phyloP scores from a whole-genome alignment of 345 rosid genomes.

The Salix udensis region DNA sequence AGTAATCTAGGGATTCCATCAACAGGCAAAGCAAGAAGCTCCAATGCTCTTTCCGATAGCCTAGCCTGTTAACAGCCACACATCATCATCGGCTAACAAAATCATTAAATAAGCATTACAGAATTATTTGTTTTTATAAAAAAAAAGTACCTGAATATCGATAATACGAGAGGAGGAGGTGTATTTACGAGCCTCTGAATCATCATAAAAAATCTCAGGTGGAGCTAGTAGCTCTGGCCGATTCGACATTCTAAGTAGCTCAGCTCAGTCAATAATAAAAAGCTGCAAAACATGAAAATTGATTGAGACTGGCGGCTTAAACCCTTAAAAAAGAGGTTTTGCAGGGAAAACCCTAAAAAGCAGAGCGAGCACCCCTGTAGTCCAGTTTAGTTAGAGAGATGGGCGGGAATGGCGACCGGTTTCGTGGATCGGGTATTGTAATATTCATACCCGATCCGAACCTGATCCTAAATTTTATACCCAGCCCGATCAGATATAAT shows the following conservation, averaged over 20 bases:
- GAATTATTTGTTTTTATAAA: neutral
- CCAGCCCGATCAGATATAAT: too few relatives aligned
- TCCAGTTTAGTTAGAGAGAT: neutral
- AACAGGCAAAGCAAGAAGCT: constrained; percentile 84
- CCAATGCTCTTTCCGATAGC: constrained; percentile 89
- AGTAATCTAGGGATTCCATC: constrained; percentile 78
- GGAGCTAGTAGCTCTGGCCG: constrained; percentile 84
- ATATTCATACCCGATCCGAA: too few relatives aligned
- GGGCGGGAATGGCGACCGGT: too few relatives aligned
- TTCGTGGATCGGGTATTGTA: too few relatives aligned
- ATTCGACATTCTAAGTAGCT: constrained; percentile 44
- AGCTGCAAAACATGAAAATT: neutral
- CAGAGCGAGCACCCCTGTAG: neutral
- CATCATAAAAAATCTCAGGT: constrained; percentile 92
- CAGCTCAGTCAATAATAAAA: too few relatives aligned
- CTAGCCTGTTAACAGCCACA: constrained; percentile 40
- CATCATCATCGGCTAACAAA: neutral
- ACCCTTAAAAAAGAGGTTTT: neutral
- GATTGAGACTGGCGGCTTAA: neutral
- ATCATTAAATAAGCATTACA: neutral
- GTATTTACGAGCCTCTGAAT: constrained; percentile 78
- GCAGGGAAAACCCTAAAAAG: neutral
- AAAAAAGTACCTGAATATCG: constrained; percentile 68
- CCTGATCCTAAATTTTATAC: too few relatives aligned
- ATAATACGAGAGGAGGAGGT: constrained; percentile 89